Evolutionary conservation across 306 rosid species (phyloP).

Genomic region (Vicia sativa): DNA sequence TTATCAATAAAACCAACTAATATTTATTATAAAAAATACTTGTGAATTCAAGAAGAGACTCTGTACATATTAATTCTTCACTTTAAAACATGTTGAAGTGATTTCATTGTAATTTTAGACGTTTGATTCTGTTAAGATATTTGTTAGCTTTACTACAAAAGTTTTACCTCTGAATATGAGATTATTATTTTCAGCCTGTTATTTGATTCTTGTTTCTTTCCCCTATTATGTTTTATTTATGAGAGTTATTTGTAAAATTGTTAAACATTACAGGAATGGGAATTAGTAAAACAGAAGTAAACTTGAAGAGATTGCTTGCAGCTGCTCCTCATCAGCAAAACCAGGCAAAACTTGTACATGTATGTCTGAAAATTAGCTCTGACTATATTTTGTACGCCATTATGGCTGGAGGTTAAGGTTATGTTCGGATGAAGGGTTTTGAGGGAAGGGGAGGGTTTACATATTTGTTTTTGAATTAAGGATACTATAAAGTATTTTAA

Average conservation of each 20-base stretch:
- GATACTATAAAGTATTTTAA: too few relatives aligned
- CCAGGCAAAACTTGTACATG: constrained; percentile 85
- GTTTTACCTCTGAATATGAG: neutral
- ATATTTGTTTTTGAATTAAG: too few relatives aligned
- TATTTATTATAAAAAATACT: too few relatives aligned
- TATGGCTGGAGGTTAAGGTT: neutral
- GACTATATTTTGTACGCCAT: neutral
- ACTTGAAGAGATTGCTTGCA: constrained; percentile 81
- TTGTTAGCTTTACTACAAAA: neutral
- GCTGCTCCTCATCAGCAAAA: constrained; percentile 88
- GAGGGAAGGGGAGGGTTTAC: too few relatives aligned
- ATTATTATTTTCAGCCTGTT: neutral
- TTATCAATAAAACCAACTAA: too few relatives aligned
- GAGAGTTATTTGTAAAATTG: constrained; percentile 1
- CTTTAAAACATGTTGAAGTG: neutral
- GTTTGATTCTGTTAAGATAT: neutral
- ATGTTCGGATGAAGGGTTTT: too few relatives aligned
- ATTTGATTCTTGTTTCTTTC: constrained; percentile 21
- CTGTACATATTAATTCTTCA: neutral
- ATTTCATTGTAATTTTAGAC: neutral
- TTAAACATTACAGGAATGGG: constrained; percentile 59
- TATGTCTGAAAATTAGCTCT: constrained; percentile 43
- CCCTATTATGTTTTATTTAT: constrained; percentile 5
- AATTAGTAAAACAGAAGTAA: constrained; percentile 81
- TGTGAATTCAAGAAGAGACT: too few relatives aligned